Conservation (phyloP, 2,329 filamentous ascomycete genomes). For the Sarocladium brachiariae region DNA sequence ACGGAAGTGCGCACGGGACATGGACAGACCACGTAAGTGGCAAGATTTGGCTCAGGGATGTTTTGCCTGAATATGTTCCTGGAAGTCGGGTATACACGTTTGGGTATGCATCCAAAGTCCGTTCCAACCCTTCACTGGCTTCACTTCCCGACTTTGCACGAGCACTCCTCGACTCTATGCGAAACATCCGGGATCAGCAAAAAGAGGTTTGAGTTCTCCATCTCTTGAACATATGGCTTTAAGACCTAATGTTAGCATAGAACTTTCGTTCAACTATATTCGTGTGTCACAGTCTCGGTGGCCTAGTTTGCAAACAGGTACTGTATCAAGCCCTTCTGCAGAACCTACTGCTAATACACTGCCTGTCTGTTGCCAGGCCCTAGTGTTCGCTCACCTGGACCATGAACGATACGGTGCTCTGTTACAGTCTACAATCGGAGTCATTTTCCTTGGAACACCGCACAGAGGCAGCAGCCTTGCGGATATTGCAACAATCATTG, state of each 20-base stretch:
- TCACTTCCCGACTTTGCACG: slow-evolving; percentile 1
- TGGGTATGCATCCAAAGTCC: slow-evolving; percentile 3
- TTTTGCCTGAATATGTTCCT: slow-evolving; percentile 5
- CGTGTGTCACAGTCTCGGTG: slow-evolving; percentile 22
- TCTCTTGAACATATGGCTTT: background rate
- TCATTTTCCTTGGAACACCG: slow-evolving; percentile 25
- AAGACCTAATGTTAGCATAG: slow-evolving; percentile 3
- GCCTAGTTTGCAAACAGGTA: slow-evolving; percentile 23
- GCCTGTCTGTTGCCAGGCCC: slow-evolving; percentile 15
- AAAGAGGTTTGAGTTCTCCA: background rate
- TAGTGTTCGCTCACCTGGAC: slow-evolving; percentile 17
- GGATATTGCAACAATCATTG: slow-evolving; percentile 16
- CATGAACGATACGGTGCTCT: slow-evolving; percentile 11
- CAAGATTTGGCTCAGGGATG: slow-evolving; percentile 7
- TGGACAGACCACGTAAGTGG: background rate
- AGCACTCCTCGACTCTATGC: background rate
- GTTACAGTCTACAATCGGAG: slow-evolving; percentile 14
- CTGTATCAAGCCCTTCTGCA: background rate
- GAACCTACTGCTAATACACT: no score
- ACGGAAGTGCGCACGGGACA: slow-evolving; percentile 1
- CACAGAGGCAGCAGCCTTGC: slow-evolving; percentile 22
- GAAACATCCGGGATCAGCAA: background rate
- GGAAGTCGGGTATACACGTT: slow-evolving; percentile 7
- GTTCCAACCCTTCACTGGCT: background rate
- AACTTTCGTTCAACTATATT: slow-evolving; percentile 18